Evolutionary conservation across 2,329 filamentous ascomycete species (phyloP).

Genomic region (Pseudomassariella vexata): DNA sequence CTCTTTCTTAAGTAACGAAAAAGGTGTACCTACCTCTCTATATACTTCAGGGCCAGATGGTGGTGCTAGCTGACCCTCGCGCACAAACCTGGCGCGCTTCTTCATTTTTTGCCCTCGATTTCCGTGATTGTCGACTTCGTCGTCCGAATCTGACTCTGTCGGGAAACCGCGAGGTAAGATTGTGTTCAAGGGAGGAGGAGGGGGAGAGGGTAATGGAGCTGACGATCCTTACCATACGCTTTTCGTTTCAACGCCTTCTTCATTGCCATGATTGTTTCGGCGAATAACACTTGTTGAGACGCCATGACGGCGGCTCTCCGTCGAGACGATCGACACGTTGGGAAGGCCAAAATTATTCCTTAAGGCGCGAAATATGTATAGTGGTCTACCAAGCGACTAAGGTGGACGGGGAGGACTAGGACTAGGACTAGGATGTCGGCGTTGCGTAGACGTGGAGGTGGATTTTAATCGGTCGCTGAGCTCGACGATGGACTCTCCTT

Average conservation of each 20-base stretch:
- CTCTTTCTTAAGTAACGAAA: too few species aligned
- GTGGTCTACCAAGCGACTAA: too few species aligned
- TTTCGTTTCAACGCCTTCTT: constrained; percentile 62
- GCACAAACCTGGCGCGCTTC: constrained; percentile 66
- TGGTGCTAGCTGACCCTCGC: constrained; percentile 62
- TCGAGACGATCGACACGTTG: too few species aligned
- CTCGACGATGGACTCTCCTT: too few species aligned
- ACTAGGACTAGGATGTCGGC: too few species aligned
- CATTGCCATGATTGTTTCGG: constrained; percentile 62
- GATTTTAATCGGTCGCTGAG: too few species aligned
- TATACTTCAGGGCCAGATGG: constrained; percentile 62
- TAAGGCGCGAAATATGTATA: too few species aligned
- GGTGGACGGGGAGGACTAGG: too few species aligned
- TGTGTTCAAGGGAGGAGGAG: constrained; percentile 18
- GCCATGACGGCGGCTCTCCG: too few species aligned
- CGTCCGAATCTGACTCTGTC: constrained; percentile 73
- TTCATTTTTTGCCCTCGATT: constrained; percentile 79
- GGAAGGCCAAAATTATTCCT: too few species aligned
- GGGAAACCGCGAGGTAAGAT: constrained; percentile 9
- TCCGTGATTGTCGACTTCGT: constrained; percentile 60
- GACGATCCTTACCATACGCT: constrained; percentile 46
- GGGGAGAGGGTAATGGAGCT: constrained; percentile 3
- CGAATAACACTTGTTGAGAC: constrained; percentile 55
- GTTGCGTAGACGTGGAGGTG: too few species aligned
- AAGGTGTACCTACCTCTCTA: constrained; percentile 64